Evolutionary conservation across 129 eudicot genomes (phyloP).

Genomic region (Centrapalus pauciflorus): DNA sequence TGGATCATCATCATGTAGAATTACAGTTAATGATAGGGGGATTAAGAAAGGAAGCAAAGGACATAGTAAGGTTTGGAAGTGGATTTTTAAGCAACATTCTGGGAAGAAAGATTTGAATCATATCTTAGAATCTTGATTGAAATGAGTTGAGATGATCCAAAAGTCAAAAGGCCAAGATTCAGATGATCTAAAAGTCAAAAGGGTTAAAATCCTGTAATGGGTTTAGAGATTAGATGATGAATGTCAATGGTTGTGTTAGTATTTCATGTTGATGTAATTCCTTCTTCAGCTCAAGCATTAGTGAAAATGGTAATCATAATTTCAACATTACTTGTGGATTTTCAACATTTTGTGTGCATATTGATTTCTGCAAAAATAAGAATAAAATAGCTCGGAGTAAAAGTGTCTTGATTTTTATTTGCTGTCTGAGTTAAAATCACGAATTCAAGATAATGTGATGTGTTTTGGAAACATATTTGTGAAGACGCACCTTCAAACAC

Average conservation of each 20-base stretch:
- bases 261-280: constrained; percentile 12
- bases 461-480: too few relatives aligned
- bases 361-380: constrained; percentile 1
- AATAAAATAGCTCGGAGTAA: not conserved
- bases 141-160: constrained; percentile 18
- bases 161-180: constrained; percentile 6
- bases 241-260: constrained; percentile 22
- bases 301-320: constrained; percentile 17
- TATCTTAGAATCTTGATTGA: constrained; percentile 35
- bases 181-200: constrained; percentile 7
- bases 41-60: constrained; percentile 54
- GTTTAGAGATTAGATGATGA: constrained; percentile 19
- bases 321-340: constrained; percentile 18
- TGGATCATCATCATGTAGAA: constrained; percentile 57
- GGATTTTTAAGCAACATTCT: constrained; percentile 68
- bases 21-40: constrained; percentile 57
- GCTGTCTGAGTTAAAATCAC: too few relatives aligned
- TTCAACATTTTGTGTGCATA: constrained; percentile 21
- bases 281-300: constrained; percentile 13
- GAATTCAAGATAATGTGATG: not conserved
- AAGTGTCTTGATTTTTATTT: not conserved
- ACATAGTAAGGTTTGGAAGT: constrained; percentile 70
- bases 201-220: constrained; percentile 14
- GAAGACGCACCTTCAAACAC: too few relatives aligned
- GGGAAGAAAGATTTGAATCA: constrained; percentile 51